Evolutionary conservation across 805 yeast species (phyloP).

Genomic region (Tetrapisispora namnaoensis): DNA sequence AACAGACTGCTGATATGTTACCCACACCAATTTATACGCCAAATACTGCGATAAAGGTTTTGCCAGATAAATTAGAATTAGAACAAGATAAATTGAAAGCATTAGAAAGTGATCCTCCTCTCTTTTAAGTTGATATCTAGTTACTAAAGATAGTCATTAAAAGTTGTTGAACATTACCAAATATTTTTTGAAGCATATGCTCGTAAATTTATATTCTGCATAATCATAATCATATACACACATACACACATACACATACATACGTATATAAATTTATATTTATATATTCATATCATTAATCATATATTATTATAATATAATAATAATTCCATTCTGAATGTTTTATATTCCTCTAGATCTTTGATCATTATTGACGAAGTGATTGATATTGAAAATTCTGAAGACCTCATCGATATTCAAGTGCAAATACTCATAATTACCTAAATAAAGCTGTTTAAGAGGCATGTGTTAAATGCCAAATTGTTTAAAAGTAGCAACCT

Average conservation of each 20-base stretch:
- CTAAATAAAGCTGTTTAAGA: not conserved
- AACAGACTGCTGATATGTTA: not conserved
- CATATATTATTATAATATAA: not conserved
- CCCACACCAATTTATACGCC: slow-evolving; percentile 20
- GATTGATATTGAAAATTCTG: not conserved
- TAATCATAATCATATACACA: not conserved
- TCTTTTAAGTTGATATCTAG: not conserved
- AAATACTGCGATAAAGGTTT: slow-evolving; percentile 4
- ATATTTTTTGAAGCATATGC: not conserved
- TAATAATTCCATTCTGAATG: not conserved
- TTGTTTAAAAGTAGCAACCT: too few species aligned
- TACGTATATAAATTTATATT: not conserved
- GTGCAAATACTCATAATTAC: not conserved
- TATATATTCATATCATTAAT: not conserved
- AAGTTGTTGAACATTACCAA: not conserved
- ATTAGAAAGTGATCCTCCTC: slow-evolving; percentile 37
- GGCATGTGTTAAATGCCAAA: not conserved
- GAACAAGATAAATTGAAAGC: slow-evolving; percentile 31
- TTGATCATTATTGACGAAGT: not conserved
- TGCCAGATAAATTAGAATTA: slow-evolving; percentile 33
- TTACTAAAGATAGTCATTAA: not conserved
- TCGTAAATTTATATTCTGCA: not conserved
- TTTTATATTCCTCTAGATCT: too few species aligned
- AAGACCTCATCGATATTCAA: not conserved
- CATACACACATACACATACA: not conserved